phyloP scores from a whole-genome alignment of 768 basidiomycete species.

The Mycena olivaceomarginata region DNA sequence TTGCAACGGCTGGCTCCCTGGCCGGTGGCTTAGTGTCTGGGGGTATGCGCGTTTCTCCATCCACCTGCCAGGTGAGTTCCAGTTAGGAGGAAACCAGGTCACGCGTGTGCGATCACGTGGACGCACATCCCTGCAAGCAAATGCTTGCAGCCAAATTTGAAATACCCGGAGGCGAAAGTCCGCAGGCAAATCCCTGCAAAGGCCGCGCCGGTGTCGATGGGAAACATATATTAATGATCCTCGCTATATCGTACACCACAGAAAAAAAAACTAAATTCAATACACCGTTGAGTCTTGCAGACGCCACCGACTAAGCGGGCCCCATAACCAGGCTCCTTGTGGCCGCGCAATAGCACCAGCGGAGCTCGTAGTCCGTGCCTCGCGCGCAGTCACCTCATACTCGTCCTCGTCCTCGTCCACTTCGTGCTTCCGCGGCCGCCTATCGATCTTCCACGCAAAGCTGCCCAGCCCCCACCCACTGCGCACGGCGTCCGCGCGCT shows the following conservation, averaged over 20 bases:
- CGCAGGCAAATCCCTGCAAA: too few relatives aligned
- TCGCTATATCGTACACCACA: slow-evolving; percentile 29
- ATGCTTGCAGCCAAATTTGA: too few relatives aligned
- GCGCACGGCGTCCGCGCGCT: slow-evolving; percentile 58
- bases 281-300: slow-evolving; percentile 87
- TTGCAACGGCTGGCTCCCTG: slow-evolving; percentile 4
- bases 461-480: slow-evolving; percentile 86
- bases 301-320: slow-evolving; percentile 84
- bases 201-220: too few relatives aligned
- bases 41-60: slow-evolving; percentile 4
- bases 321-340: slow-evolving; percentile 87
- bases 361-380: slow-evolving; percentile 30
- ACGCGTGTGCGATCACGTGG: not conserved
- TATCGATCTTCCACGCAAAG: slow-evolving; percentile 67
- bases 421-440: slow-evolving; percentile 42
- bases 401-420: slow-evolving; percentile 46
- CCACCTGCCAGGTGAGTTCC: not conserved
- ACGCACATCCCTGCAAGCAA: too few relatives aligned
- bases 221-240: not conserved
- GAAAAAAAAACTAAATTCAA: slow-evolving; percentile 46
- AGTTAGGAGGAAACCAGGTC: not conserved
- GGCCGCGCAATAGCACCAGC: slow-evolving; percentile 44
- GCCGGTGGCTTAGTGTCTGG: not conserved
- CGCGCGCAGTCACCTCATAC: slow-evolving; percentile 41
- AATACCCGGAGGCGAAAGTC: too few relatives aligned